phyloP scores from a whole-genome alignment of 2,329 filamentous ascomycete genomes.

The Sclerotinia glacialis region DNA sequence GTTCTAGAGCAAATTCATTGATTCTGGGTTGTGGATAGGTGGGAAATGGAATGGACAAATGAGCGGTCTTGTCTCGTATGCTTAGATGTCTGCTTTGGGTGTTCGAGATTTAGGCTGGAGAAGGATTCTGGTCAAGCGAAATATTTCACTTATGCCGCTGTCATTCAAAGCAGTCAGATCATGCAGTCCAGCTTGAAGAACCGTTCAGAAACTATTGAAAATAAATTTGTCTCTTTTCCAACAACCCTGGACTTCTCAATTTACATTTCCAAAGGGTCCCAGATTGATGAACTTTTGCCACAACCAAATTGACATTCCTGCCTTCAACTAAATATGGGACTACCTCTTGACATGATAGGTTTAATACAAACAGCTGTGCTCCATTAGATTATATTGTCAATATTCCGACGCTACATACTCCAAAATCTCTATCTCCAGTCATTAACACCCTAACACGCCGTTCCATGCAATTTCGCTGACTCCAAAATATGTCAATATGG shows the following conservation, averaged over 20 bases:
- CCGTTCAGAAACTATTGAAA: background rate
- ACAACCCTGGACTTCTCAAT: background rate
- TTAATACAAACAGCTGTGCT: background rate
- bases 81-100: background rate
- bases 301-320: background rate
- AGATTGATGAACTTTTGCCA: background rate
- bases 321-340: background rate
- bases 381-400: constrained; percentile 13
- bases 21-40: background rate
- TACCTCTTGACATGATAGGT: background rate
- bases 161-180: no score
- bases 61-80: background rate
- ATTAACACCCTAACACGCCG: constrained; percentile 20
- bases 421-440: background rate
- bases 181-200: no score
- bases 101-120: background rate
- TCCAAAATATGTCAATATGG: background rate
- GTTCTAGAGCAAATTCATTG: background rate
- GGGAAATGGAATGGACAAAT: background rate
- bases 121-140: background rate
- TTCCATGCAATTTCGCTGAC: constrained; percentile 17
- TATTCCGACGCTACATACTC: background rate
- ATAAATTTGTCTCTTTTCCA: background rate
- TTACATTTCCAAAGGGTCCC: background rate
- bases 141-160: background rate